A percentile compares a stretch with the other conserved stretches of the same genome.
phyloP scores from a whole-genome alignment of 75 land plant genomes.

The Selaginella moellendorffii region DNA sequence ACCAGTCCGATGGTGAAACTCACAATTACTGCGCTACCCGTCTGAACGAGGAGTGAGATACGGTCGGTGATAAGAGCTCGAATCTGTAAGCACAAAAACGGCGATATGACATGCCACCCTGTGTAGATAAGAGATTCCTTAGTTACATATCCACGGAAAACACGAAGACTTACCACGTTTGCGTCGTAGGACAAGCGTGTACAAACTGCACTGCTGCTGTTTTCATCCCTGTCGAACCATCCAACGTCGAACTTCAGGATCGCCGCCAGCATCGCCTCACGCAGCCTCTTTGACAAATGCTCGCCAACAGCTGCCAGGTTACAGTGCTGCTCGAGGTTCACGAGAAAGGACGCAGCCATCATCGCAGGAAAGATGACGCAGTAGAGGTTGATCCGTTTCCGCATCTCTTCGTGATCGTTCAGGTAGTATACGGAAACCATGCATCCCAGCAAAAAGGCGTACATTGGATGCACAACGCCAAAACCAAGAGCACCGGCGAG shows the following conservation, averaged over 20 bases:
- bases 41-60: slow-evolving; percentile 40
- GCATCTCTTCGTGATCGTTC: slow-evolving; percentile 36
- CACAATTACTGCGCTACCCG: slow-evolving; percentile 20
- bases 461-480: slow-evolving; percentile 33
- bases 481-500: slow-evolving; percentile 18
- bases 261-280: slow-evolving; percentile 42
- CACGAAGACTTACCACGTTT: slow-evolving; percentile 34
- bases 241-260: slow-evolving; percentile 61
- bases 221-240: slow-evolving; percentile 69
- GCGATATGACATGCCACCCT: no score
- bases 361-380: slow-evolving; percentile 38
- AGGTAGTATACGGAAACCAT: slow-evolving; percentile 54
- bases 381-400: slow-evolving; percentile 26
- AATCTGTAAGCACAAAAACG: no score
- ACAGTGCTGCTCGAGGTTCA: slow-evolving; percentile 56
- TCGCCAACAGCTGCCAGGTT: slow-evolving; percentile 63
- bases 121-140: no score
- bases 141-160: no score
- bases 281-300: slow-evolving; percentile 38
- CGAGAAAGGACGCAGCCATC: slow-evolving; percentile 26
- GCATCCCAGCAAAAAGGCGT: slow-evolving; percentile 59
- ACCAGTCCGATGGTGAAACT: slow-evolving; percentile 34
- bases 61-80: slow-evolving; percentile 26
- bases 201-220: slow-evolving; percentile 54
- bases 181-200: slow-evolving; percentile 68